Evolutionary conservation across 805 yeast species (phyloP).

Genomic region (Saturnispora quitensis): DNA sequence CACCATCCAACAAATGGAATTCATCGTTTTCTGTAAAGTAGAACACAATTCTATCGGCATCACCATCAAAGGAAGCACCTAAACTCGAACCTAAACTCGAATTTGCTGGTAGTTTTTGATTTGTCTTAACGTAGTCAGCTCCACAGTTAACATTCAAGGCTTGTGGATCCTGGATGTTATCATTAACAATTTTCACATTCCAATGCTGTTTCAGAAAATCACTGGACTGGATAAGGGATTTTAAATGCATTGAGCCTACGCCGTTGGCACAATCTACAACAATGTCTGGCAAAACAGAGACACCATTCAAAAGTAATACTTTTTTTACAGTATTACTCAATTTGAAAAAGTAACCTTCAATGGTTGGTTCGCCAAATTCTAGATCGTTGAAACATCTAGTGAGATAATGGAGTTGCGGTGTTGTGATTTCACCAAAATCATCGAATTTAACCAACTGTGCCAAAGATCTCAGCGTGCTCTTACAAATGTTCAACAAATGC

Average conservation of each 20-base stretch:
- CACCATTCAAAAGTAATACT: constrained; percentile 29
- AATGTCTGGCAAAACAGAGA: constrained; percentile 26
- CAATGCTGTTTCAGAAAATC: constrained; percentile 22
- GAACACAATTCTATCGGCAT: constrained; percentile 89
- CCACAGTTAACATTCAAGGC: constrained; percentile 76
- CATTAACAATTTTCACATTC: constrained; percentile 41
- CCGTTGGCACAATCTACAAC: constrained; percentile 93
- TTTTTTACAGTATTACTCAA: constrained; percentile 43
- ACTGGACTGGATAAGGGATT: constrained; percentile 28
- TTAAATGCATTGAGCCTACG: constrained; percentile 78
- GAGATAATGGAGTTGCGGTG: constrained; percentile 90
- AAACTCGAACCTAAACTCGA: constrained; percentile 29
- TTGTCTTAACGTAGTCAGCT: constrained; percentile 91
- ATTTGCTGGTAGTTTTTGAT: constrained; percentile 66
- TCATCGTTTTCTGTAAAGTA: constrained; percentile 33
- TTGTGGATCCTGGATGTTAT: constrained; percentile 41
- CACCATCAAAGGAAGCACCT: constrained; percentile 90
- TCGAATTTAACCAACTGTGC: constrained; percentile 26
- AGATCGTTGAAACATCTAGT: constrained; percentile 64
- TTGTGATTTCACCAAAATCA: constrained; percentile 69
- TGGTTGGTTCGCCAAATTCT: constrained; percentile 52
- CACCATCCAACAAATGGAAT: constrained; percentile 77
- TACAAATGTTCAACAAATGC: constrained; percentile 44
- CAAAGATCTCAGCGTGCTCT: constrained; percentile 43
- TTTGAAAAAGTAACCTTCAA: constrained; percentile 62